phyloP scores from a whole-genome alignment of 108 stramenopile genomes.

The Hondaea fermentalgiana region DNA sequence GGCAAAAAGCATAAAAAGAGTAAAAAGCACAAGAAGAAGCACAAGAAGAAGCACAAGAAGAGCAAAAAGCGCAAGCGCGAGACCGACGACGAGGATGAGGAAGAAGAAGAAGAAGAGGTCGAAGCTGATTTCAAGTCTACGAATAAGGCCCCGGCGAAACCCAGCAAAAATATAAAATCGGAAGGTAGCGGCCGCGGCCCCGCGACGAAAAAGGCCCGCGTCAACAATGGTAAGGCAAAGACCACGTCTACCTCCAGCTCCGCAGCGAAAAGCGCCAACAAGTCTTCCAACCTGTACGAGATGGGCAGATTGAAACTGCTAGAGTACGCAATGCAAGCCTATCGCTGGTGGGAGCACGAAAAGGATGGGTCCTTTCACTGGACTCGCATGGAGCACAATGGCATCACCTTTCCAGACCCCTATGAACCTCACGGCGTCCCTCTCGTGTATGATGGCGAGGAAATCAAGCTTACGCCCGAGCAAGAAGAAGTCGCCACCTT shows the following conservation, averaged over 20 bases:
- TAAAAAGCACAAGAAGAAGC: neutral
- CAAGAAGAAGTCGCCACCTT: constrained; percentile 97
- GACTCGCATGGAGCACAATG: constrained; percentile 86
- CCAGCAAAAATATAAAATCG: neutral
- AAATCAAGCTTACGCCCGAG: constrained; percentile 67
- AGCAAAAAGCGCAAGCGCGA: neutral
- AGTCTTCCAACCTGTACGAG: neutral
- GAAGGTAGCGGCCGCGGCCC: neutral
- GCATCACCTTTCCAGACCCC: constrained; percentile 82
- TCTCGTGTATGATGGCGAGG: constrained; percentile 81
- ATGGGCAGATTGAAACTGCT: constrained; percentile 24
- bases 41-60: constrained; percentile 18
- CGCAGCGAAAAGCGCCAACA: neutral
- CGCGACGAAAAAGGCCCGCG: neutral
- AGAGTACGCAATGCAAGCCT: constrained; percentile 35
- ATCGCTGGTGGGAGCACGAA: constrained; percentile 63
- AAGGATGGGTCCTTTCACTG: constrained; percentile 76
- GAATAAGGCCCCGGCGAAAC: neutral
- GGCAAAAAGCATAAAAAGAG: neutral
- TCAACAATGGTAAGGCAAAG: neutral
- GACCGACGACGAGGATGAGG: neutral
- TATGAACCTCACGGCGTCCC: constrained; percentile 87
- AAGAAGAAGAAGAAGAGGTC: constrained; percentile 3
- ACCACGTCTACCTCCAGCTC: neutral
- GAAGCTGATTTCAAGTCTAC: neutral